Base-by-base conservation (phyloP, 2,329 filamentous ascomycete species). In the Ascochyta lentis region DNA sequence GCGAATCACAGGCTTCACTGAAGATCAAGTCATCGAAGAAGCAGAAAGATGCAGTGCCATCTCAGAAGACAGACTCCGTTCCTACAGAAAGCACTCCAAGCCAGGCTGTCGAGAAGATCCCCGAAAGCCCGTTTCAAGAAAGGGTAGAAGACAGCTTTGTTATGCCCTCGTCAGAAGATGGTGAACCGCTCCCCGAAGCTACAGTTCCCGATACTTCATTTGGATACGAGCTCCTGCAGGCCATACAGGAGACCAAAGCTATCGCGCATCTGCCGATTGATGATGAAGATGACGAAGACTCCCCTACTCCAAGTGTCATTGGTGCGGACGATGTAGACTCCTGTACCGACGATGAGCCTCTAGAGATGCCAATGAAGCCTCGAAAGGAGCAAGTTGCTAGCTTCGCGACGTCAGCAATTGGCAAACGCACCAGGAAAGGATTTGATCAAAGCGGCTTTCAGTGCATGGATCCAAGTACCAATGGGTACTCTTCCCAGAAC, bases 231-330 rank as follows among this genome's bases (percentile, higher is more conserved):
- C 77, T 94, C 8, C 83, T 88, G 29, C 77, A 84, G 33, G 83
- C 85, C 49, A 91, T 95, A 54, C 76, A 83, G 29, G 80, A 89
- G 65, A 80, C 87, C 42, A 85, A 83, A 64, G 79, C 84, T 51
- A 82, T 84, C 29, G 83, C 84, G 55, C 78, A 88, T 54, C 77
- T 92, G 6, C 77, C 76, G 1, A 64, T 80, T 0, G 77, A 80
- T 26, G 71, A 76, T 13, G 76, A 79, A 4, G 76, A 78, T 6
- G 68, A 73, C 9, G 59, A 57, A 23, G 68, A 60, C 31, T 63
- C 64, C 23, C 64, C 65, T 16, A 61, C 57, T 35, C 74, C 61
- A 41, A 68, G 66, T 26, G 64, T 65, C n/a, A 64, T 57, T 29
- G 40, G 65, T 31, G 54, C 64, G 49, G 61, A 66, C 1, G 65